These are phyloP conservation scores for Knoxdaviesia proteae DNA, from an alignment of 2,329 filamentous ascomycete genomes.

Conservation along the genomic window DNA sequence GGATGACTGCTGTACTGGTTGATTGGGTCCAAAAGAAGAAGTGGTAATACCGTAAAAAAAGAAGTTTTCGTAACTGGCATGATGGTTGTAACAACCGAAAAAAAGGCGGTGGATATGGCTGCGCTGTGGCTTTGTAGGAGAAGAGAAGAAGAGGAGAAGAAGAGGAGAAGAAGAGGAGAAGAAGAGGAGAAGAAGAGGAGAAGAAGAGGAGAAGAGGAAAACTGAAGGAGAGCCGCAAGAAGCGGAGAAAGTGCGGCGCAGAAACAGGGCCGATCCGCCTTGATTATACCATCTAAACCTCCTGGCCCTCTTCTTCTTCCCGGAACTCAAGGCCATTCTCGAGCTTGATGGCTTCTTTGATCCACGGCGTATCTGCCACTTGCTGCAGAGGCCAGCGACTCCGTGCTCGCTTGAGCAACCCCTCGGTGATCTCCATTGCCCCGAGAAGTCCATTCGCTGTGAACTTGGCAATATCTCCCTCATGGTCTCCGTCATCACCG, in stretches of 20 bases:
- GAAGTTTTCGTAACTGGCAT: neutral
- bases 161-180: slow-evolving; percentile 1
- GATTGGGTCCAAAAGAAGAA: too few relatives aligned
- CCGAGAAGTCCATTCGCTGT: slow-evolving; percentile 46
- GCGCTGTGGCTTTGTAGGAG: neutral
- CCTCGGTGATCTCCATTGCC: slow-evolving; percentile 66
- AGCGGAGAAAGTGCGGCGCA: slow-evolving; percentile 2
- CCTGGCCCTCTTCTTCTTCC: slow-evolving; percentile 36
- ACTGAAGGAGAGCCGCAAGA: slow-evolving; percentile 4
- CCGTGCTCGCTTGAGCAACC: slow-evolving; percentile 60
- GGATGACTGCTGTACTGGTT: too few relatives aligned
- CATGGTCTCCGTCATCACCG: slow-evolving; percentile 71
- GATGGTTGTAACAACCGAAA: neutral
- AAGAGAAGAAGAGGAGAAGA: neutral
- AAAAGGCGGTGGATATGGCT: too few relatives aligned
- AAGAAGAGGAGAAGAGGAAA: slow-evolving; percentile 4
- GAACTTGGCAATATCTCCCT: slow-evolving; percentile 39
- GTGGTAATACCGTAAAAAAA: neutral
- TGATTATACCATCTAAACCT: slow-evolving; percentile 14
- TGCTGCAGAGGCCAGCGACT: slow-evolving; percentile 58
- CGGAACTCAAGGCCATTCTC: slow-evolving; percentile 38
- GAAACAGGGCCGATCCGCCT: slow-evolving; percentile 1
- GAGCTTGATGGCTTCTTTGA: slow-evolving; percentile 50
- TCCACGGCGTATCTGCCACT: slow-evolving; percentile 56
- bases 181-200: slow-evolving; percentile 1